These are phyloP conservation scores for Trichosporon faecale DNA, from an alignment of 1,284 basidiomycete species.

Conservation along the genomic window DNA sequence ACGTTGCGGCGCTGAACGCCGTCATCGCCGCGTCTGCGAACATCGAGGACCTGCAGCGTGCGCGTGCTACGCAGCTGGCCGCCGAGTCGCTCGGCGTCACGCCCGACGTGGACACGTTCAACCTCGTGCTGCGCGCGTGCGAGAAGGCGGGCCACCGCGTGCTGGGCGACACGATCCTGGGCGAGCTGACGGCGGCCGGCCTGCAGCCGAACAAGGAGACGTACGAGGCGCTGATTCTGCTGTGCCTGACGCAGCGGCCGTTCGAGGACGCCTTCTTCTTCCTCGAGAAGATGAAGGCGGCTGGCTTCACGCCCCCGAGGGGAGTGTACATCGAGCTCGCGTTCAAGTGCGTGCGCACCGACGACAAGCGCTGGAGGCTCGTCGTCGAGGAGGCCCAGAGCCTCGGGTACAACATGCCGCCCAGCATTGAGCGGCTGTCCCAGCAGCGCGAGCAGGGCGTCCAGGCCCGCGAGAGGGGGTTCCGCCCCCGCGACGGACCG, in stretches of 20 bases:
- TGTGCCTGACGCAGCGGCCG: conserved; percentile 65
- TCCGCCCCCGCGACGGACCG: not conserved
- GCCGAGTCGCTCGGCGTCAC: conserved; percentile 59
- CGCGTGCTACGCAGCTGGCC: conserved; percentile 69
- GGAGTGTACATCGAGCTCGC: conserved; percentile 64
- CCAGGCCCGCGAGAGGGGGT: not conserved
- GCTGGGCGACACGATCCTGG: conserved; percentile 43
- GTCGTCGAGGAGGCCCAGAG: conserved; percentile 69
- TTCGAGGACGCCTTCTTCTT: conserved; percentile 87
- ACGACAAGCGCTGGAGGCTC: conserved; percentile 64
- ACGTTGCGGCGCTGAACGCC: conserved; percentile 63
- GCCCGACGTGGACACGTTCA: conserved; percentile 66
- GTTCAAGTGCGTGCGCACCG: conserved; percentile 58
- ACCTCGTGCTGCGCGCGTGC: conserved; percentile 66
- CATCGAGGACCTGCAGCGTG: conserved; percentile 69
- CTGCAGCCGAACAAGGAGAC: conserved; percentile 61
- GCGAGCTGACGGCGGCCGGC: conserved; percentile 34
- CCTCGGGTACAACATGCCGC: conserved; percentile 51
- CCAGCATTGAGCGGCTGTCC: not conserved
- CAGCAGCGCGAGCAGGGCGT: not conserved
- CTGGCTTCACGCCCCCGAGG: conserved; percentile 58
- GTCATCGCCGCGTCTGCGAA: conserved; percentile 63
- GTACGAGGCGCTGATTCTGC: conserved; percentile 64
- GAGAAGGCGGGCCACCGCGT: conserved; percentile 43
- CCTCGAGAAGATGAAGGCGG: conserved; percentile 77